These are phyloP conservation scores for Aspergillaceae sp. DNA, from an alignment of 2,329 filamentous ascomycete genomes.

Conservation along the genomic window DNA sequence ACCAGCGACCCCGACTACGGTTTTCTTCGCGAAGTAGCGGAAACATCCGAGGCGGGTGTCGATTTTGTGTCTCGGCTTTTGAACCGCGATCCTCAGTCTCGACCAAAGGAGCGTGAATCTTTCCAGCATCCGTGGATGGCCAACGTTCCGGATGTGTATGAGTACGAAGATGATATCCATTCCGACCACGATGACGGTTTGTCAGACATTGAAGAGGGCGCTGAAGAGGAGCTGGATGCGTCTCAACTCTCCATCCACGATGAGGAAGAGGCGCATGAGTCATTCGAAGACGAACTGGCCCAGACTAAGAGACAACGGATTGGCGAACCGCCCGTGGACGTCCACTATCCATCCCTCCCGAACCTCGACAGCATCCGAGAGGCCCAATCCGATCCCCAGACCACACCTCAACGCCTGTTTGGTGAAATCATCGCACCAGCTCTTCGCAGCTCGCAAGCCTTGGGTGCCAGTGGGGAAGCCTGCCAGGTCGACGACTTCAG, in stretches of 20 bases:
- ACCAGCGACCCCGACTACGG: slow-evolving; percentile 58
- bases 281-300: slow-evolving; percentile 27
- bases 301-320: slow-evolving; percentile 30
- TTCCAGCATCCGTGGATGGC: slow-evolving; percentile 67
- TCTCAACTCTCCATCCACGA: slow-evolving; percentile 58
- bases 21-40: slow-evolving; percentile 47
- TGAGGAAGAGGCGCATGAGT: slow-evolving; percentile 24
- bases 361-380: slow-evolving; percentile 28
- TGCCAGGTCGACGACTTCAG: slow-evolving; percentile 27
- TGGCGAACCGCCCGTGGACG: slow-evolving; percentile 20
- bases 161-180: slow-evolving; percentile 55
- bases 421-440: slow-evolving; percentile 53
- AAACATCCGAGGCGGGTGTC: slow-evolving; percentile 59
- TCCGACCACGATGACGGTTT: slow-evolving; percentile 35
- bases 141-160: slow-evolving; percentile 44
- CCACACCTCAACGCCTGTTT: slow-evolving; percentile 44
- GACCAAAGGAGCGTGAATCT: slow-evolving; percentile 65
- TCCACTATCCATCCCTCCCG: slow-evolving; percentile 38
- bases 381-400: slow-evolving; percentile 15
- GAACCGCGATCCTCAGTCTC: slow-evolving; percentile 65
- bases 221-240: slow-evolving; percentile 40
- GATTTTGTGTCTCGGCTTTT: slow-evolving; percentile 73
- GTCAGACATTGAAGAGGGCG: slow-evolving; percentile 30
- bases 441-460: slow-evolving; percentile 44
- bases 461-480: slow-evolving; percentile 24